Conservation (phyloP, 2,329 filamentous ascomycete species). For the Fusarium napiforme region DNA sequence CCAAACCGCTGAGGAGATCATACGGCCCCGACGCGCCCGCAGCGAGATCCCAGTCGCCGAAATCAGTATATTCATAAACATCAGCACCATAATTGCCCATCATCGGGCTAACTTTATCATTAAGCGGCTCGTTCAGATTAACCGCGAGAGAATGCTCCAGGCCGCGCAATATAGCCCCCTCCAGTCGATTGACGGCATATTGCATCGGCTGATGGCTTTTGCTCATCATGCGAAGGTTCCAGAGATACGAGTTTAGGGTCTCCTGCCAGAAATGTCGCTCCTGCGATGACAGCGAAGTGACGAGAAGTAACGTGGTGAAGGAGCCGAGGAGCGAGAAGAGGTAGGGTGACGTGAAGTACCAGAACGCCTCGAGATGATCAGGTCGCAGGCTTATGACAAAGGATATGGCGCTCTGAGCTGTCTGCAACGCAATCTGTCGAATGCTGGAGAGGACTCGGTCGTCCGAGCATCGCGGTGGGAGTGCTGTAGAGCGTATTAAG, state of each 20-base stretch:
- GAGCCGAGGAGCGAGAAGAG: slow-evolving; percentile 54
- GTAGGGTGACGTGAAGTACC: slow-evolving; percentile 54
- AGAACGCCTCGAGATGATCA: slow-evolving; percentile 55
- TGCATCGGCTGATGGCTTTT: slow-evolving; percentile 51
- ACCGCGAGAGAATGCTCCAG: slow-evolving; percentile 51
- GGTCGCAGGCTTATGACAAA: slow-evolving; percentile 50
- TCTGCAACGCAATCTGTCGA: slow-evolving; percentile 47
- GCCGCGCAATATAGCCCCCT: slow-evolving; percentile 52
- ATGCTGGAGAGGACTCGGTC: slow-evolving; percentile 45
- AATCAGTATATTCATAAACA: slow-evolving; percentile 48
- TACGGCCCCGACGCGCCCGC: slow-evolving; percentile 44
- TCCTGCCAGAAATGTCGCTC: slow-evolving; percentile 50
- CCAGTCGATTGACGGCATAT: slow-evolving; percentile 52
- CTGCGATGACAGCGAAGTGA: slow-evolving; percentile 47
- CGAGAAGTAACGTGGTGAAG: slow-evolving; percentile 53
- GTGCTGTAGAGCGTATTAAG: slow-evolving; percentile 51
- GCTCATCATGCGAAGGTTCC: slow-evolving; percentile 50
- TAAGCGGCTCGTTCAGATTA: slow-evolving; percentile 47
- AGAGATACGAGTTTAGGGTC: slow-evolving; percentile 50
- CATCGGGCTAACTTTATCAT: slow-evolving; percentile 46
- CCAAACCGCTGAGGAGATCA: slow-evolving; percentile 45
- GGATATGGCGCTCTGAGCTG: slow-evolving; percentile 47
- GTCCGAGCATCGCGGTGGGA: slow-evolving; percentile 46
- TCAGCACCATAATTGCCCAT: slow-evolving; percentile 43
- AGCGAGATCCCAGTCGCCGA: slow-evolving; percentile 50